Conservation (phyloP, 2,329 filamentous ascomycete genomes). For the Colletotrichum sidae region DNA sequence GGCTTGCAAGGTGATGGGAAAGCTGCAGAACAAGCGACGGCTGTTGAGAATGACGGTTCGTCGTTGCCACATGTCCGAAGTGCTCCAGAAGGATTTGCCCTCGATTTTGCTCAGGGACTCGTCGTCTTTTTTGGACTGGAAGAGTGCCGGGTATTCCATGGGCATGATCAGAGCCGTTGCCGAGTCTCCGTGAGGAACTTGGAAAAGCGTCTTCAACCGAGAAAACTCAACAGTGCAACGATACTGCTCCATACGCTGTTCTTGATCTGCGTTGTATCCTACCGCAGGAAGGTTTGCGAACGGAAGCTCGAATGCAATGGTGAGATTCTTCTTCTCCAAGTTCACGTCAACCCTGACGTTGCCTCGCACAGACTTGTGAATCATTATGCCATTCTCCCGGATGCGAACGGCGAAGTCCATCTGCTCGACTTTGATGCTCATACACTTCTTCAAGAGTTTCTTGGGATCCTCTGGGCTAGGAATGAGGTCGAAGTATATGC, state of each 20-base stretch:
- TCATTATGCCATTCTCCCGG: slow-evolving; percentile 66
- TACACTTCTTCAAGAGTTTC: slow-evolving; percentile 46
- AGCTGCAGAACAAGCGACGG: slow-evolving; percentile 43
- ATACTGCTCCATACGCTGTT: slow-evolving; percentile 42
- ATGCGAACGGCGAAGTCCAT: slow-evolving; percentile 74
- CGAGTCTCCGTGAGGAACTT: slow-evolving; percentile 42
- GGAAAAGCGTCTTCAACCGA: slow-evolving; percentile 58
- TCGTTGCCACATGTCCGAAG: slow-evolving; percentile 60
- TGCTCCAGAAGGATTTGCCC: slow-evolving; percentile 48
- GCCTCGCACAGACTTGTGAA: slow-evolving; percentile 59
- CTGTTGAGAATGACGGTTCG: slow-evolving; percentile 58
- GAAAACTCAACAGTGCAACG: slow-evolving; percentile 58
- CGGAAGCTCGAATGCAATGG: slow-evolving; percentile 51
- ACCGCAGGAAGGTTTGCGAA: background rate
- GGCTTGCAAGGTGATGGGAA: slow-evolving; percentile 54
- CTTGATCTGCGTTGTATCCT: background rate
- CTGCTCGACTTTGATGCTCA: slow-evolving; percentile 56
- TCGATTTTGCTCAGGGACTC: slow-evolving; percentile 37
- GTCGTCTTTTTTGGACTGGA: slow-evolving; percentile 31
- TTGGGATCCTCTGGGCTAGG: slow-evolving; percentile 46
- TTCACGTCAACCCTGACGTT: slow-evolving; percentile 53
- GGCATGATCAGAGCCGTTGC: slow-evolving; percentile 14
- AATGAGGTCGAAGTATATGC: slow-evolving; percentile 29
- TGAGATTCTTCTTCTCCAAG: slow-evolving; percentile 51
- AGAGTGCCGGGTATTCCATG: slow-evolving; percentile 24